These are phyloP conservation scores for Arthromyces matolae DNA, from an alignment of 768 basidiomycete genomes.

Conservation along the genomic window DNA sequence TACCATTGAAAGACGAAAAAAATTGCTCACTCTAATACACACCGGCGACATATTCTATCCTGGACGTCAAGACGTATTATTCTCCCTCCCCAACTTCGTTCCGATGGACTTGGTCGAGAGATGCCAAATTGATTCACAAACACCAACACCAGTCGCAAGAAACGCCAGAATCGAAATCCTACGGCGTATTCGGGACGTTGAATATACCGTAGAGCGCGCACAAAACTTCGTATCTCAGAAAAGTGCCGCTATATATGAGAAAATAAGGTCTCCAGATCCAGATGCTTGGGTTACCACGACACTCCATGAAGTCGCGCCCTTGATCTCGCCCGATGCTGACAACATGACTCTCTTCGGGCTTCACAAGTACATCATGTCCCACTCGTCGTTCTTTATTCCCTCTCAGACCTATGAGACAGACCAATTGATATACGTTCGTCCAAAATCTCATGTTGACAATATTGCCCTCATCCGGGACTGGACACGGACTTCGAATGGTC, in stretches of 20 bases:
- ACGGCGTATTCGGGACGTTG: slow-evolving; percentile 52
- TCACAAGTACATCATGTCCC: slow-evolving; percentile 63
- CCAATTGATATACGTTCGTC: slow-evolving; percentile 62
- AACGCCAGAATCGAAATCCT: slow-evolving; percentile 65
- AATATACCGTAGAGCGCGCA: slow-evolving; percentile 43
- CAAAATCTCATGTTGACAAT: slow-evolving; percentile 49
- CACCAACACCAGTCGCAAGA: slow-evolving; percentile 33
- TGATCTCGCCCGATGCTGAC: slow-evolving; percentile 35
- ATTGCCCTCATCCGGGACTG: slow-evolving; percentile 47
- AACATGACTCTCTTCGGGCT: slow-evolving; percentile 40
- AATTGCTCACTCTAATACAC: slow-evolving; percentile 29
- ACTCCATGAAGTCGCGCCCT: slow-evolving; percentile 46
- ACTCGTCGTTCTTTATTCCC: slow-evolving; percentile 50
- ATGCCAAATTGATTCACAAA: slow-evolving; percentile 37
- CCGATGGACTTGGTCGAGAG: slow-evolving; percentile 40
- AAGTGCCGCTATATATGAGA: slow-evolving; percentile 39
- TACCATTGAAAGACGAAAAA: slow-evolving; percentile 16
- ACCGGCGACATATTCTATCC: slow-evolving; percentile 54
- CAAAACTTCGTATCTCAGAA: slow-evolving; percentile 24
- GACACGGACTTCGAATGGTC: slow-evolving; percentile 36
- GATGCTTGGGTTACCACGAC: slow-evolving; percentile 55
- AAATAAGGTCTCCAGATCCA: slow-evolving; percentile 41
- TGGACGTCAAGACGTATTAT: slow-evolving; percentile 51
- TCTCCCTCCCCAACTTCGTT: slow-evolving; percentile 56
- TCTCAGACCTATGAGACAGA: slow-evolving; percentile 41